Conservation (phyloP, 208 protist species). For the Wallacemonas collosoma region DNA sequence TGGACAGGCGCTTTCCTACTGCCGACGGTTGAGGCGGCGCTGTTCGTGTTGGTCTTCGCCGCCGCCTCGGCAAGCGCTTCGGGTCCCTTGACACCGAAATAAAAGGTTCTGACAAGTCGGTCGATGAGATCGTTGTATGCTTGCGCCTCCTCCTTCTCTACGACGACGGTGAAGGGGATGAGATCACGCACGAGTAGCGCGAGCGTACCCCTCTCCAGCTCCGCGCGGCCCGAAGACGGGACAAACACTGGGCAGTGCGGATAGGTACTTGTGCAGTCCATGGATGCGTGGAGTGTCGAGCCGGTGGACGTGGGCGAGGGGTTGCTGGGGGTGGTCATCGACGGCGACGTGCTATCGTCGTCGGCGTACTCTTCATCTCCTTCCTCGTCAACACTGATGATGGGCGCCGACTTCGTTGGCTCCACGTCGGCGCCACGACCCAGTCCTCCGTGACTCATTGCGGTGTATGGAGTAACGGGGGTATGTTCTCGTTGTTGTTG, state of each 20-base stretch:
- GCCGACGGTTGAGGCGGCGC: background rate
- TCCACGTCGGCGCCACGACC: background rate
- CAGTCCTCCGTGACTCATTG: too few species aligned
- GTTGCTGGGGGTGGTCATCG: background rate
- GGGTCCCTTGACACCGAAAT: conserved; percentile 35
- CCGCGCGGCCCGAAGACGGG: conserved; percentile 69
- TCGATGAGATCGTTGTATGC: conserved; percentile 65
- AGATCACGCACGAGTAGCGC: conserved; percentile 62
- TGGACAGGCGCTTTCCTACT: background rate
- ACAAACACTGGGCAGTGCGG: conserved; percentile 86
- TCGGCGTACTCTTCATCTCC: background rate
- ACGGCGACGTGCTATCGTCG: background rate
- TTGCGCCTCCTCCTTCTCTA: conserved; percentile 63
- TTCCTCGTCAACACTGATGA: background rate
- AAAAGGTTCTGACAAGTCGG: conserved; percentile 51
- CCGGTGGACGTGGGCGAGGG: background rate
- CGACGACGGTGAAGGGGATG: conserved; percentile 80
- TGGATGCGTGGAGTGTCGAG: background rate
- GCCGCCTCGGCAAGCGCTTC: conserved; percentile 7
- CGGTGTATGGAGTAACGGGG: too few species aligned
- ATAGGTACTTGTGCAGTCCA: conserved; percentile 30
- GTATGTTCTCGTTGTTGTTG: too few species aligned
- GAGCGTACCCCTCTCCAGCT: conserved; percentile 63
- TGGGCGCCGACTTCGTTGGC: background rate
- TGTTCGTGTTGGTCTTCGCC: background rate